These are phyloP conservation scores for Aquanectria penicillioides DNA, from an alignment of 2,329 filamentous ascomycete genomes.

Conservation along the genomic window DNA sequence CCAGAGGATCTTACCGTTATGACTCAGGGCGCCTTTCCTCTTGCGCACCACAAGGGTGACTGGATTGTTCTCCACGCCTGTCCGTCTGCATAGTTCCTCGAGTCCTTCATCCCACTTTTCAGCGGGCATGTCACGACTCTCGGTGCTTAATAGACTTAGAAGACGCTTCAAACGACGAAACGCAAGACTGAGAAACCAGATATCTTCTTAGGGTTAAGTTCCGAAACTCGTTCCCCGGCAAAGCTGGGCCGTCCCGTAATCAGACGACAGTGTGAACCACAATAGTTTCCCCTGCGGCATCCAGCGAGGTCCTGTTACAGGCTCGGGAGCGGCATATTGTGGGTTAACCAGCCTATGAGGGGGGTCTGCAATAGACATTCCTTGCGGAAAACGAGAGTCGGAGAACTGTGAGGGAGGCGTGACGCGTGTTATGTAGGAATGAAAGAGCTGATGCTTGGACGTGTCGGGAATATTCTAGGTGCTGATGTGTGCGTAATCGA, in stretches of 20 bases:
- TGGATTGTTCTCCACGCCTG: constrained; percentile 63
- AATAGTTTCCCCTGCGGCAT: constrained; percentile 59
- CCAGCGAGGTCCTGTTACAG: constrained; percentile 65
- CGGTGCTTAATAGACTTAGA: constrained; percentile 62
- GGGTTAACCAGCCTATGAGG: constrained; percentile 48
- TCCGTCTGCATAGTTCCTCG: constrained; percentile 54
- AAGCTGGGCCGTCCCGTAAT: constrained; percentile 53
- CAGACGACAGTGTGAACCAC: constrained; percentile 48
- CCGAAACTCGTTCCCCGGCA: constrained; percentile 73
- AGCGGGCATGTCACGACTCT: constrained; percentile 53
- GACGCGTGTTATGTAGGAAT: constrained; percentile 61
- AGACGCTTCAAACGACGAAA: constrained; percentile 74
- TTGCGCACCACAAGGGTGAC: constrained; percentile 64
- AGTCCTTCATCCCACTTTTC: constrained; percentile 58
- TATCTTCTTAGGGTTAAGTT: constrained; percentile 95
- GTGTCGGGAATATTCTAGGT: constrained; percentile 22
- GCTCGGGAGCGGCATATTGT: constrained; percentile 68
- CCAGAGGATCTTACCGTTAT: constrained; percentile 77
- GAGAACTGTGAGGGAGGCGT: constrained; percentile 84
- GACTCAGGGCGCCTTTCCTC: constrained; percentile 77
- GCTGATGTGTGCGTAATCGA: constrained; percentile 30
- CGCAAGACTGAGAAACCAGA: constrained; percentile 79
- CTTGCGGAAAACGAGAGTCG: constrained; percentile 76
- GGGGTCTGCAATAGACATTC: constrained; percentile 67
- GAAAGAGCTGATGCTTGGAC: constrained; percentile 57